Base-by-base conservation (phyloP, 176 grass and related monocot genomes). In the Lolium perenne region DNA sequence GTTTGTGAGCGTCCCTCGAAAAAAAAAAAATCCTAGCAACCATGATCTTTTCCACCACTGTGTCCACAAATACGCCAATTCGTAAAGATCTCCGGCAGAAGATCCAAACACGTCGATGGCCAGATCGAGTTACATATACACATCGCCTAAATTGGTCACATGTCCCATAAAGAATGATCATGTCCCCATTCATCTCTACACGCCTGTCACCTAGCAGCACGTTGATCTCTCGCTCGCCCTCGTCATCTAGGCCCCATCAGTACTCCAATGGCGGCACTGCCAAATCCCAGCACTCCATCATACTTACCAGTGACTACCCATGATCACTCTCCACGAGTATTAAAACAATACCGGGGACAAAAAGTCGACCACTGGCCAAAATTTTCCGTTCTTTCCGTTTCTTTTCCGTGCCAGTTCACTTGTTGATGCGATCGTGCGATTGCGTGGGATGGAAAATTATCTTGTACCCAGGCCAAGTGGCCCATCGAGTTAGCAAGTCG, bases 291-390 rank as follows among this genome's bases (percentile, higher is more conserved):
- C 26, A 29, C 26, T 29, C 26, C 26, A 29, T 29, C 9, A 12
- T 67, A 45, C 35, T 38, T 5, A 21, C 8, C 16, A 17, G 22
- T 29, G 11, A 88, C 63, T 4, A 10, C 15, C 3, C 45, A 16
- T 3, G 62, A 76, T 59, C 43, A 32, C 56, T 74, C 8, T 7
- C 2, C 48, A 8, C 8, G 5, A 20, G 0, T 13, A 80, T 10
- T 12, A 80, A 80, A 80, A 65, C 78, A 35, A 9, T 16, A 17
- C 26, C 41, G 10, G 45, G 23, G 18, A 32, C 43, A 71, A 5
- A 18, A 81, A 86, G 83, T 86, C 88, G 10, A 51, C 74, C 2
- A 10, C 76, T 5, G 41, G 18, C 32, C 48, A 23, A 29, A 29
- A 29, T 29, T 29, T 29, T 29, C 26, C 26, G 26, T 29, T 29